Base-by-base conservation (phyloP, 371 early-diverging fungal genomes). In the Circinella umbellata region DNA sequence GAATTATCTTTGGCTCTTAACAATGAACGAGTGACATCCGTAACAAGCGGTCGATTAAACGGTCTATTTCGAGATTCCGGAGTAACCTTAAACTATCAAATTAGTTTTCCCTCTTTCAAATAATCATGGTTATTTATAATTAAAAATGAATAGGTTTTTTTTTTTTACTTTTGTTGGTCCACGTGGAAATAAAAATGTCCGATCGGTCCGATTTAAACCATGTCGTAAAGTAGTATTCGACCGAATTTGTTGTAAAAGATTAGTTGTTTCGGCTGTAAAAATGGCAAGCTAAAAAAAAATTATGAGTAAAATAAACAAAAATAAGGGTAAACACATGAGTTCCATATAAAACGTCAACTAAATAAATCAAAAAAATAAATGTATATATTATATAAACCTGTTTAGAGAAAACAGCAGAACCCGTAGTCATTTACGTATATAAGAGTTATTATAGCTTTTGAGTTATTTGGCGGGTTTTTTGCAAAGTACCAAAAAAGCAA, bases 191-290 rank as follows among this genome's bases (percentile, higher is more conserved):
- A 36, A 34, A 9, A 34, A 13, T 51, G n/a, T 47, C 51, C 37
- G 48, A 37, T 64, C 65, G 65, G 49, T 14, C 17, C 53, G 65
- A 53, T 27, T 15, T n/a, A 34, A 42, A 4, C 47, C 14, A 17
- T 63, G 51, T 49, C 49, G 61, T 39, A 34, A 57, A 27, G 69
- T 61, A 15, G 64, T 42, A 42, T 42, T 18, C n/a, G 64, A 69
- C 59, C 51, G 60, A 34, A 70, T 38, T 20, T 66, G 61, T 47
- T 61, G 39, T 36, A 70, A 39, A 51, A 70, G 53, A 47, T 48
- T 62, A 34, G 70, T 66, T 37, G 70, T 63, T 63, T 70, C 70
- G 55, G 70, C 62, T 39, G 70, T 66, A 46, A 70, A 66, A 38
- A 53, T 57, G 35, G 64, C 70, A 60, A 70, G 70, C 70, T 70